Evolutionary conservation across 495 filamentous ascomycete genomes (phyloP).

Genomic region (Pyrenula aspistea): DNA sequence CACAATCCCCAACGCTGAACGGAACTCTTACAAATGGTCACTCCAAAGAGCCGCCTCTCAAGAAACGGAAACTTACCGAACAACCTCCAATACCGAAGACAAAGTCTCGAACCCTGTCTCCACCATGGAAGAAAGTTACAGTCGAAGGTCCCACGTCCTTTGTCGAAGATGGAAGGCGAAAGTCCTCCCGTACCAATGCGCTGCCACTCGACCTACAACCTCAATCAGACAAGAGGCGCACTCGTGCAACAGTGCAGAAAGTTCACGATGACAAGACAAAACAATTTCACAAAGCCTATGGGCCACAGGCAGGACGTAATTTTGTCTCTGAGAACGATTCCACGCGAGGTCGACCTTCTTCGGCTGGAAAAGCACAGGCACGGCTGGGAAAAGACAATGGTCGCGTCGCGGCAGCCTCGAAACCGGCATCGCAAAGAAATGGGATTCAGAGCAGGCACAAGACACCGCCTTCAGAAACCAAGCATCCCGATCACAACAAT

Average conservation of each 20-base stretch:
- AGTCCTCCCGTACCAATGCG: slow-evolving; percentile 72
- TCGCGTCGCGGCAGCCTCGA: background rate
- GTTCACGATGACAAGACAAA: background rate
- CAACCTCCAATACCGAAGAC: slow-evolving; percentile 31
- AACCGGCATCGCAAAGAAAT: background rate
- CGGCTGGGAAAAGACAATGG: background rate
- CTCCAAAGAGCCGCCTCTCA: slow-evolving; percentile 48
- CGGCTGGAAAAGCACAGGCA: background rate
- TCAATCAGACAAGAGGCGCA: slow-evolving; percentile 48
- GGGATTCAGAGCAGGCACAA: background rate
- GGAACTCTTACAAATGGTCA: slow-evolving; percentile 12
- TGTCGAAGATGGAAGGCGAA: slow-evolving; percentile 67
- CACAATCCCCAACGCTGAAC: background rate
- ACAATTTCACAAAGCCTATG: background rate
- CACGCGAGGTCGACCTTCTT: background rate
- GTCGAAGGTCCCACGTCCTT: slow-evolving; percentile 83
- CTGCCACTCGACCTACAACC: slow-evolving; percentile 60
- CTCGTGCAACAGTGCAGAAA: slow-evolving; percentile 27
- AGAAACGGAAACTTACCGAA: slow-evolving; percentile 59
- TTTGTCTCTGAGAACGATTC: background rate
- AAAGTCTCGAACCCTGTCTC: slow-evolving; percentile 48
- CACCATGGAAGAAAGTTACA: slow-evolving; percentile 86
- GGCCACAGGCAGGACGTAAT: background rate
- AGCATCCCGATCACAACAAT: background rate
- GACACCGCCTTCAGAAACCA: background rate